phyloP scores from a whole-genome alignment of 2,329 filamentous ascomycete genomes.

The Pseudocercospora fuligena region DNA sequence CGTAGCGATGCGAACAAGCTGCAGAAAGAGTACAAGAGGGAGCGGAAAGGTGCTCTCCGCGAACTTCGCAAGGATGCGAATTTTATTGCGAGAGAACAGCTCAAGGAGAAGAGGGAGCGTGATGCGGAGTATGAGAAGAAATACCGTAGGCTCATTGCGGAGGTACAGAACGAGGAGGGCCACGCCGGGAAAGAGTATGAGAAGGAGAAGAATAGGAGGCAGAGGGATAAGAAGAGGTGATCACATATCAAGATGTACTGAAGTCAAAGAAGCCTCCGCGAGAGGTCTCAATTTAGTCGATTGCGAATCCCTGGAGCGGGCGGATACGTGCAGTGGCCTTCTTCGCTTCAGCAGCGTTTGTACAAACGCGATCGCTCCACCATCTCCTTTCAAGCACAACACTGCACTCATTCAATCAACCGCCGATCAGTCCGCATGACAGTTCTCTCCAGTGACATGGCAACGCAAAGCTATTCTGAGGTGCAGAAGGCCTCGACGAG shows the following conservation, averaged over 20 bases:
- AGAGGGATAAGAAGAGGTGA: conserved; percentile 23
- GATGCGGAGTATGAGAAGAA: conserved; percentile 96
- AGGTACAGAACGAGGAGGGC: conserved; percentile 69
- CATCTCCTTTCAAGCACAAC: not conserved
- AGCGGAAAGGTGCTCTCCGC: conserved; percentile 91
- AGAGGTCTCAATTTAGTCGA: not conserved
- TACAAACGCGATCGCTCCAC: not conserved
- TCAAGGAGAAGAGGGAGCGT: conserved; percentile 89
- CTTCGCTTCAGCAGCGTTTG: not conserved
- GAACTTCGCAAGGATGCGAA: conserved; percentile 94
- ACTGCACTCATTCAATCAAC: not conserved
- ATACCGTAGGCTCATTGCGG: conserved; percentile 86
- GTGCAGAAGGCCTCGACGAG: not conserved
- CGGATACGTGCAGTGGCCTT: not conserved
- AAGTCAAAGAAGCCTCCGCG: not conserved
- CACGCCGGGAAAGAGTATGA: conserved; percentile 27
- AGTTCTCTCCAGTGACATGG: not conserved
- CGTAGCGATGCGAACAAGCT: conserved; percentile 84
- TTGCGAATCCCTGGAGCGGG: not conserved
- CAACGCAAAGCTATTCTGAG: not conserved
- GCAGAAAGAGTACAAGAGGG: conserved; percentile 88
- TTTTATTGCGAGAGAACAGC: conserved; percentile 88
- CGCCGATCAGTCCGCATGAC: not conserved
- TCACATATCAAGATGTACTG: not conserved
- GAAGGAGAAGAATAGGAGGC: conserved; percentile 28